Evolutionary conservation across 2,329 filamentous ascomycete species (phyloP).

Genomic region (Aspergillus flavus): DNA sequence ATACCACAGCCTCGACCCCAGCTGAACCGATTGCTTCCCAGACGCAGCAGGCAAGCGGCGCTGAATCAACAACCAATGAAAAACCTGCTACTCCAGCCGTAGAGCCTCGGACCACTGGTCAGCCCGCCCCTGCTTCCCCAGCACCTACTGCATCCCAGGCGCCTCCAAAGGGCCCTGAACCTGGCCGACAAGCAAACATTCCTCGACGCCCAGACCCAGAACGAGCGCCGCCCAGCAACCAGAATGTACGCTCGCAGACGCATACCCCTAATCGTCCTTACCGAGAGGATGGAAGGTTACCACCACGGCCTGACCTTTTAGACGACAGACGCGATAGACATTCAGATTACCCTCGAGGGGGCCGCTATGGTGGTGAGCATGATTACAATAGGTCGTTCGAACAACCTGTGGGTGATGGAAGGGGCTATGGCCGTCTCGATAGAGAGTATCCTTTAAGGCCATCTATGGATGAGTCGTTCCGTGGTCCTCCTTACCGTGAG

Average conservation of each 20-base stretch:
- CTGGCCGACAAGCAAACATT: conserved; percentile 32
- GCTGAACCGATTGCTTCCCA: conserved; percentile 13
- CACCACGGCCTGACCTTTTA: conserved; percentile 41
- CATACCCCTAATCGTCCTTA: conserved; percentile 42
- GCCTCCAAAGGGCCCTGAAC: conserved; percentile 32
- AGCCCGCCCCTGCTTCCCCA: conserved; percentile 17
- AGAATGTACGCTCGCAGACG: conserved; percentile 35
- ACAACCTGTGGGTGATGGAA: conserved; percentile 32
- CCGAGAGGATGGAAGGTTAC: conserved; percentile 40
- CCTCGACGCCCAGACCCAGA: conserved; percentile 44
- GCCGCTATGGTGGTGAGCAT: conserved; percentile 40
- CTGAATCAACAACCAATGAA: conserved; percentile 16
- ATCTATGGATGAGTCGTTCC: conserved; percentile 43
- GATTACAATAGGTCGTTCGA: conserved; percentile 42
- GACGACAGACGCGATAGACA: conserved; percentile 45
- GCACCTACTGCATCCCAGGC: conserved; percentile 27
- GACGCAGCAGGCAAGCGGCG: conserved; percentile 5
- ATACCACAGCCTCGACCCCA: conserved; percentile 9
- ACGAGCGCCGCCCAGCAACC: conserved; percentile 28
- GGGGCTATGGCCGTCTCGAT: conserved; percentile 42
- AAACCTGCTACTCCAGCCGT: conserved; percentile 11
- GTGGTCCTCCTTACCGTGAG: conserved; percentile 39
- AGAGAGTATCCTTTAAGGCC: conserved; percentile 38
- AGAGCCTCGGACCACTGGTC: conserved; percentile 17
- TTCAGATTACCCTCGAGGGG: conserved; percentile 38